A percentile compares a stretch with the other conserved stretches of the same genome.
Evolutionary conservation across 225 moss, liverwort and hornwort genomes (phyloP).

Genomic region (Sphagnum tenellum): DNA sequence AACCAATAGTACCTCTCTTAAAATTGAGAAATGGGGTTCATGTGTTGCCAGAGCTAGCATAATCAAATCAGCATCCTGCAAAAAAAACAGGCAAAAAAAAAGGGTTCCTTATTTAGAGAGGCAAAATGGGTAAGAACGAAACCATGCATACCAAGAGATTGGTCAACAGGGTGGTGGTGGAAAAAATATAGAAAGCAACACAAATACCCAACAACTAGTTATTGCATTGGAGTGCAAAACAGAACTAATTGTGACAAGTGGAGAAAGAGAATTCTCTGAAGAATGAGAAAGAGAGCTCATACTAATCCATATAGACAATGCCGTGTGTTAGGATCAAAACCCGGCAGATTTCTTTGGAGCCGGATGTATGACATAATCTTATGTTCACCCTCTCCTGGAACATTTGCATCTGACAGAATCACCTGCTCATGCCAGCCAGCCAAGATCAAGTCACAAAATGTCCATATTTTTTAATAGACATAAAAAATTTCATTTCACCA

Average conservation of each 20-base stretch:
- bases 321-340: slow-evolving; percentile 80
- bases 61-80: slow-evolving; percentile 95
- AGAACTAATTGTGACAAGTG: too few relatives aligned
- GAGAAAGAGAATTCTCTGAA: too few relatives aligned
- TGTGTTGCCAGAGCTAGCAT: slow-evolving; percentile 98
- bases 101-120: neutral
- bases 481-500: neutral
- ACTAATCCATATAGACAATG: slow-evolving; percentile 91
- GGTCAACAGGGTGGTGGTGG: too few relatives aligned
- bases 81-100: neutral
- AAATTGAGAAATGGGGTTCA: slow-evolving; percentile 89
- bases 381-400: slow-evolving; percentile 96
- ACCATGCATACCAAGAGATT: too few relatives aligned
- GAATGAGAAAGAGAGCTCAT: slow-evolving; percentile 3
- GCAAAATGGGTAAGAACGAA: too few relatives aligned
- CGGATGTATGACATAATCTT: slow-evolving; percentile 98
- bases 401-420: slow-evolving; percentile 90
- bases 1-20: slow-evolving; percentile 64
- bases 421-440: slow-evolving; percentile 34
- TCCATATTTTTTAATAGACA: neutral
- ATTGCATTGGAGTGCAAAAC: too few relatives aligned
- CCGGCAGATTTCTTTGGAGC: slow-evolving; percentile 84
- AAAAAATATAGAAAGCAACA: too few relatives aligned
- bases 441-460: neutral
- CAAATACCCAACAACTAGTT: too few relatives aligned